Conservation (phyloP, 768 basidiomycete species). For the Kwoniella botswanensis region DNA sequence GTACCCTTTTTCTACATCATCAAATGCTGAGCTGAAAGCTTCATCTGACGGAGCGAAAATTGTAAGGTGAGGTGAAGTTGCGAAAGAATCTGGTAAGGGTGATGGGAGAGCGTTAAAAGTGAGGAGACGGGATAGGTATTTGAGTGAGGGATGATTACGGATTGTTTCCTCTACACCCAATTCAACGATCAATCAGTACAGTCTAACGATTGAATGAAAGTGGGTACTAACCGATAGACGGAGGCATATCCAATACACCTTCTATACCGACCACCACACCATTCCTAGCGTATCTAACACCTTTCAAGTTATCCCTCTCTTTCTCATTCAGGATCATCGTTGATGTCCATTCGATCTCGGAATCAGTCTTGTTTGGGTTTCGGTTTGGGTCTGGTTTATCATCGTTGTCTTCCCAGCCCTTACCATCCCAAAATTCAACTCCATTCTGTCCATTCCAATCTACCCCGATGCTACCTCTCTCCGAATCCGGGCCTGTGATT, state of each 20-base stretch:
- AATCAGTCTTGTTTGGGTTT: constrained; percentile 8
- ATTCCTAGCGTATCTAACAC: constrained; percentile 68
- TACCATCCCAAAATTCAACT: constrained; percentile 55
- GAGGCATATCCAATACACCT: constrained; percentile 74
- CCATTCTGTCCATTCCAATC: constrained; percentile 83
- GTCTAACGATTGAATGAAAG: no score
- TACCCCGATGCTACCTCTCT: constrained; percentile 60
- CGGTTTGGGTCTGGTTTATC: constrained; percentile 8
- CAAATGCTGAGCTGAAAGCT: constrained; percentile 75
- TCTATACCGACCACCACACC: constrained; percentile 78
- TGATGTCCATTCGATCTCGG: constrained; percentile 6
- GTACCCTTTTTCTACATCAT: constrained; percentile 79
- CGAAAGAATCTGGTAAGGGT: constrained; percentile 62
- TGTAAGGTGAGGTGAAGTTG: constrained; percentile 71
- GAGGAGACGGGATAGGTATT: constrained; percentile 76
- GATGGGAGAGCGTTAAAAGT: constrained; percentile 57
- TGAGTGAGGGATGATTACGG: constrained; percentile 66
- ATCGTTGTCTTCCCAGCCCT: constrained; percentile 39
- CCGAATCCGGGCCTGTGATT: constrained; percentile 51
- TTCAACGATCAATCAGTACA: neutral
- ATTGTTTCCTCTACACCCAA: constrained; percentile 66
- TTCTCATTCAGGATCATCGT: constrained; percentile 3
- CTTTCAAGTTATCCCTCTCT: constrained; percentile 66
- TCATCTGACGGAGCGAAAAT: constrained; percentile 84
- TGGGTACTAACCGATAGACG: constrained; percentile 68